Percentiles rank a stretch among this genome's conserved stretches.
Conservation (phyloP, 371 early-diverging fungal species). For the Apophysomyces ossiformis region DNA sequence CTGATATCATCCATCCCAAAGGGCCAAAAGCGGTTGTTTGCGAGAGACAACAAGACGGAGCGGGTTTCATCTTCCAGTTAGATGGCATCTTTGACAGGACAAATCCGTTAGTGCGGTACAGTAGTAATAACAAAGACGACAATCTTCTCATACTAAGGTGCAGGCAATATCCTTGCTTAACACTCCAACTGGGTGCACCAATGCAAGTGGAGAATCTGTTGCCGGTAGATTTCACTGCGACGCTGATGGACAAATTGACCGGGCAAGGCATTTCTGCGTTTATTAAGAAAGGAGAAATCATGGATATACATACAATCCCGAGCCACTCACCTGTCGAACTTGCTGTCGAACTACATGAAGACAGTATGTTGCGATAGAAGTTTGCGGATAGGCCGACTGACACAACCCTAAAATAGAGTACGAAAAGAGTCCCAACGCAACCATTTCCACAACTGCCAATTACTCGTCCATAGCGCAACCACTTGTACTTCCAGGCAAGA, state of each 20-base stretch:
- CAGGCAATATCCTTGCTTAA: constrained; percentile 70
- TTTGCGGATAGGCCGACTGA: background rate
- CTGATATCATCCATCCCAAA: constrained; percentile 55
- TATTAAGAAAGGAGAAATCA: constrained; percentile 57
- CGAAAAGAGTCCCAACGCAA: constrained; percentile 18
- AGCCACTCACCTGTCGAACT: constrained; percentile 62
- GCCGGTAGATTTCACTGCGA: constrained; percentile 72
- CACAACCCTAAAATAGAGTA: constrained; percentile 13
- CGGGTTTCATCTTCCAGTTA: constrained; percentile 32
- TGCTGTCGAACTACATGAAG: constrained; percentile 63
- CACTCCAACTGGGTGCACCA: constrained; percentile 72
- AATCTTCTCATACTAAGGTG: background rate
- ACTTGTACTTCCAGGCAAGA: constrained; percentile 36
- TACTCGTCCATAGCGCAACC: constrained; percentile 21
- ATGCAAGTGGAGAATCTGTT: constrained; percentile 85
- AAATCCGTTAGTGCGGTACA: constrained; percentile 31
- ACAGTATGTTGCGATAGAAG: constrained; percentile 31
- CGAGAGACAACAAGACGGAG: constrained; percentile 26
- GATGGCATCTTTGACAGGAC: constrained; percentile 38
- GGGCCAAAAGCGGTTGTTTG: constrained; percentile 38
- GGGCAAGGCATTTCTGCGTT: constrained; percentile 42
- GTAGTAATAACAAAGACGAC: background rate
- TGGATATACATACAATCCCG: constrained; percentile 68
- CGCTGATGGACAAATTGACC: constrained; percentile 37
- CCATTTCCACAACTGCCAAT: constrained; percentile 18